phyloP scores from a whole-genome alignment of 2,329 filamentous ascomycete genomes.

The Lachnellula cervina region DNA sequence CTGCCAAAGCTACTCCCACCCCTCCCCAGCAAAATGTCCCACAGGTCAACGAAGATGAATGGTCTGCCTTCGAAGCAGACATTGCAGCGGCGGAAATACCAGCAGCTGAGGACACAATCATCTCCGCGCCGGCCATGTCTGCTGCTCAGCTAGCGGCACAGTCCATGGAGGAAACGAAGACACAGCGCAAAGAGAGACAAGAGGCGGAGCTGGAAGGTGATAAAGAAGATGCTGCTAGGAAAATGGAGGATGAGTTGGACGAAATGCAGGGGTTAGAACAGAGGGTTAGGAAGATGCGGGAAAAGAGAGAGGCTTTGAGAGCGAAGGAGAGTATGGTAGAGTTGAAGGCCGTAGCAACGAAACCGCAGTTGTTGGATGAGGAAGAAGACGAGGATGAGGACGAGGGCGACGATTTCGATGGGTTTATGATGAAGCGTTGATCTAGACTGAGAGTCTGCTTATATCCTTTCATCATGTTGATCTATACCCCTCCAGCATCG shows the following conservation, averaged over 20 bases:
- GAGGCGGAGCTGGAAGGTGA: conserved; percentile 59
- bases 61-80: conserved; percentile 83
- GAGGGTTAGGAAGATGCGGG: conserved; percentile 62
- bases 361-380: conserved; percentile 34
- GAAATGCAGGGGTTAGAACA: conserved; percentile 77
- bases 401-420: conserved; percentile 55
- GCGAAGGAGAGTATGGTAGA: conserved; percentile 32
- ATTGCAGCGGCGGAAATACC: conserved; percentile 49
- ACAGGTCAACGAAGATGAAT: conserved; percentile 70
- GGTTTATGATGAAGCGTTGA: conserved; percentile 39
- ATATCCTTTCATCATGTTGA: no score
- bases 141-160: conserved; percentile 57
- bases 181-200: conserved; percentile 42
- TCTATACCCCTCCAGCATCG: no score
- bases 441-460: no score
- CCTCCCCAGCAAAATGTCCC: conserved; percentile 18
- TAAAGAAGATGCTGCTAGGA: conserved; percentile 68
- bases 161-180: conserved; percentile 45
- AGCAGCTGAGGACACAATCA: conserved; percentile 47
- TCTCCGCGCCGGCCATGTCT: conserved; percentile 64
- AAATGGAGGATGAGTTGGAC: conserved; percentile 72
- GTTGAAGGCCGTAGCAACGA: conserved; percentile 14
- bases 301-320: conserved; percentile 64
- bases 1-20: conserved; percentile 41
- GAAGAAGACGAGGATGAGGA: conserved; percentile 40